Percentiles rank a stretch among this genome's conserved stretches.
Evolutionary conservation across 192 early-diverging fungal genomes (phyloP).

Genomic region (Rhizophagus sp.): DNA sequence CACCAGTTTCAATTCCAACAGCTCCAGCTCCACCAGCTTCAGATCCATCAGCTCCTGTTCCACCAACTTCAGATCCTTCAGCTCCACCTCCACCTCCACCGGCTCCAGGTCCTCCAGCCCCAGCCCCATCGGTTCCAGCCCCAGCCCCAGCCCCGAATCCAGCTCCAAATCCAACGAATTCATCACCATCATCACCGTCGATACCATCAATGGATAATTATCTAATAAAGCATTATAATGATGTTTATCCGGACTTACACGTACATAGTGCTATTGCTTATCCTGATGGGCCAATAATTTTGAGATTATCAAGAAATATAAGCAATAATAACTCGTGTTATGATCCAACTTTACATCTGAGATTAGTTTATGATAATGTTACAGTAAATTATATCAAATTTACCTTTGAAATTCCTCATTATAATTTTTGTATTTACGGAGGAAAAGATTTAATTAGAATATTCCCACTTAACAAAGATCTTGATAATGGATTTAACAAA

Average conservation of each 20-base stretch:
- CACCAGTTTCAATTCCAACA: too few relatives aligned
- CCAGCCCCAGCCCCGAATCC: too few relatives aligned
- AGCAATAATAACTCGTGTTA: background rate
- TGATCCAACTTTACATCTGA: background rate
- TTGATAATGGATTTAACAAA: too few relatives aligned
- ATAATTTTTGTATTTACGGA: background rate
- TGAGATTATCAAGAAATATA: background rate
- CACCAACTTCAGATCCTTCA: too few relatives aligned
- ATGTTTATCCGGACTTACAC: background rate
- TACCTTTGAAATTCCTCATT: background rate
- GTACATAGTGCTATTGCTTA: background rate
- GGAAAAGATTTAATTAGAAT: background rate
- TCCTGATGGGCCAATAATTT: background rate
- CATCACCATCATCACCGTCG: too few relatives aligned
- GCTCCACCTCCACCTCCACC: too few relatives aligned
- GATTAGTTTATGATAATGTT: background rate
- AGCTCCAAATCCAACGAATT: too few relatives aligned
- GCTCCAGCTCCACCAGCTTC: too few relatives aligned
- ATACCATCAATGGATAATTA: background rate
- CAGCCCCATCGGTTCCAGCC: too few relatives aligned
- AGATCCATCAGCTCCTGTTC: too few relatives aligned
- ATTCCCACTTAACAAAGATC: background rate
- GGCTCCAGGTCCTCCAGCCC: too few relatives aligned
- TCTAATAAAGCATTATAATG: background rate
- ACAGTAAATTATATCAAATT: background rate